Conservation (phyloP, 2,329 filamentous ascomycete genomes). For the Aspergillus brunneoviolaceus region DNA sequence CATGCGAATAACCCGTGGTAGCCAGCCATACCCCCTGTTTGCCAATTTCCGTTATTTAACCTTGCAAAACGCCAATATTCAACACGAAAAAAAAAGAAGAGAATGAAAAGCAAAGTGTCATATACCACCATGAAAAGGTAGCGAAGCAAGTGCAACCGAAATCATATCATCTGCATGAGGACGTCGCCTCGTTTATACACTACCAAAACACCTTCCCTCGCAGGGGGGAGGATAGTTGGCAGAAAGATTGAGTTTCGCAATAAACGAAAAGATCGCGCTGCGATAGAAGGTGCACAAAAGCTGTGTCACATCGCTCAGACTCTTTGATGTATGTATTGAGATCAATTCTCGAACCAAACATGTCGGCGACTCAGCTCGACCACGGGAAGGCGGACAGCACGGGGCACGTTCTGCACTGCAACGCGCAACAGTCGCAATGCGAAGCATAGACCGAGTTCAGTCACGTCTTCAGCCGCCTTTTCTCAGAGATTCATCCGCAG, state of each 20-base stretch:
- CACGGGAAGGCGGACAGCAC: background rate
- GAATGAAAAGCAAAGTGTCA: slow-evolving; percentile 14
- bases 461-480: slow-evolving; percentile 44
- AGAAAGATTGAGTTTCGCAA: slow-evolving; percentile 6
- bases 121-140: slow-evolving; percentile 20
- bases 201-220: slow-evolving; percentile 6
- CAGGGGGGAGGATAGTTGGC: slow-evolving; percentile 3
- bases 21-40: slow-evolving; percentile 18
- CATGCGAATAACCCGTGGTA: slow-evolving; percentile 19
- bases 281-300: slow-evolving; percentile 16
- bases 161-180: slow-evolving; percentile 19
- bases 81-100: slow-evolving; percentile 16
- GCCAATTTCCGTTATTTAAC: slow-evolving; percentile 22
- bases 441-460: background rate
- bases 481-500: slow-evolving; percentile 44
- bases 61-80: slow-evolving; percentile 26
- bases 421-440: background rate
- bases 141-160: slow-evolving; percentile 14
- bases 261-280: slow-evolving; percentile 8
- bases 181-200: slow-evolving; percentile 23
- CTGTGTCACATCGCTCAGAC: background rate
- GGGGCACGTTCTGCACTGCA: background rate
- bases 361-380: background rate
- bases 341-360: background rate
- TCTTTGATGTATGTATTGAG: background rate